Evolutionary conservation across 2,329 filamentous ascomycete species (phyloP).

Genomic region (Phyllosticta citribraziliensis): DNA sequence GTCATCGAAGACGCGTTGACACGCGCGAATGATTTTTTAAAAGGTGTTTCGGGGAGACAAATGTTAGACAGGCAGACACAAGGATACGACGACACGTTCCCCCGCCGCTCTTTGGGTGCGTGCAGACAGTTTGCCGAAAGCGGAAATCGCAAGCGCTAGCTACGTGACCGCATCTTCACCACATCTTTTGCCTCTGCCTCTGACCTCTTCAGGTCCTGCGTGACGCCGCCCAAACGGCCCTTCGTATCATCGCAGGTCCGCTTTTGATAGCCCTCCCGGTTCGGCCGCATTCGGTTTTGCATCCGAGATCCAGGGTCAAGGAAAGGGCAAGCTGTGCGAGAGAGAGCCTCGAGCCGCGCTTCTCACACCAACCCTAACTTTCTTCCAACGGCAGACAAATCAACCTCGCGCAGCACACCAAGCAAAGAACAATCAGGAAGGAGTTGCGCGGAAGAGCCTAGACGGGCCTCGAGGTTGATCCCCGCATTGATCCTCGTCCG

Average conservation of each 20-base stretch:
- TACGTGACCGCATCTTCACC: not conserved
- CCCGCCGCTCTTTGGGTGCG: not conserved
- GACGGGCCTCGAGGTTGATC: not conserved
- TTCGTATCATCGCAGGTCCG: not conserved
- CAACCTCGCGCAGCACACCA: not conserved
- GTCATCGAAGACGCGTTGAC: not conserved
- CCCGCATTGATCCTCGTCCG: not conserved
- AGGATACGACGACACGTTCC: not conserved
- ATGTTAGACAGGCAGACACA: not conserved
- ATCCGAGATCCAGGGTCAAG: not conserved
- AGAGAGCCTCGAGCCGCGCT: not conserved
- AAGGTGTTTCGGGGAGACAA: not conserved
- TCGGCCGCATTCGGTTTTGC: not conserved
- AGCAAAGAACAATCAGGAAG: not conserved
- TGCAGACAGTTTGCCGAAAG: not conserved
- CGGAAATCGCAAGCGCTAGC: not conserved
- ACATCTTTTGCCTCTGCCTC: not conserved
- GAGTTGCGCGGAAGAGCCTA: not conserved
- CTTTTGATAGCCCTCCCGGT: not conserved
- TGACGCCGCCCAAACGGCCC: not conserved
- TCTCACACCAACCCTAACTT: not conserved
- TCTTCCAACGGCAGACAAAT: not conserved
- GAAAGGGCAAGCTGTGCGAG: not conserved
- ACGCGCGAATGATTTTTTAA: not conserved
- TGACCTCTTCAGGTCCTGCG: not conserved